These are phyloP conservation scores for Astathelohania contejeani DNA, from an alignment of 371 early-diverging fungal species.

Conservation along the genomic window DNA sequence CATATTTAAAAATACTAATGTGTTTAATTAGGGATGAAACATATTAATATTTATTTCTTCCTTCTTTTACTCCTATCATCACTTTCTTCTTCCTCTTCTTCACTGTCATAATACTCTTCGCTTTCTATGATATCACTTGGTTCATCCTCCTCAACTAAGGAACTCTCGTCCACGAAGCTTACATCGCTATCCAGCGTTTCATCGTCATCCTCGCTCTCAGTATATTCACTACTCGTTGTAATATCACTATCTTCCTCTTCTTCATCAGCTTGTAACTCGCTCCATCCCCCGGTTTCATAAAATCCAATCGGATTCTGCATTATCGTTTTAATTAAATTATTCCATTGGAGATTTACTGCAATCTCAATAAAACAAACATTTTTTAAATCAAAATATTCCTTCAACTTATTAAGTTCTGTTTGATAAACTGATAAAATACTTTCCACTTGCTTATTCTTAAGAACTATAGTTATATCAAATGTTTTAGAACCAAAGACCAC, in stretches of 20 bases:
- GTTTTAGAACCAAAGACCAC: constrained; percentile 46
- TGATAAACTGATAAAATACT: constrained; percentile 41
- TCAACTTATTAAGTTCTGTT: constrained; percentile 38
- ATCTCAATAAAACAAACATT: constrained; percentile 52
- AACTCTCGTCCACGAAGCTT: neutral
- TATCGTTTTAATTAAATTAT: constrained; percentile 48
- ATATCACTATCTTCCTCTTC: constrained; percentile 27
- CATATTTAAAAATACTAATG: too few relatives aligned
- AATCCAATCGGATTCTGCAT: constrained; percentile 51
- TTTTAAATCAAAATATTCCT: constrained; percentile 49
- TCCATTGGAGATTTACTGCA: constrained; percentile 52
- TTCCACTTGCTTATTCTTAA: constrained; percentile 31
- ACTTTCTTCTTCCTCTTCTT: constrained; percentile 1
- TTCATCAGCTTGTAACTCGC: constrained; percentile 40
- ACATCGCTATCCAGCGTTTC: constrained; percentile 1
- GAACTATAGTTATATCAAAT: constrained; percentile 48
- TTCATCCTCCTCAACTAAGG: neutral
- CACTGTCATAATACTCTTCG: constrained; percentile 3
- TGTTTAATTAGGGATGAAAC: too few relatives aligned
- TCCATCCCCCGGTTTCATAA: constrained; percentile 52
- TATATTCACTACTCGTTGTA: neutral
- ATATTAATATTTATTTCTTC: too few relatives aligned
- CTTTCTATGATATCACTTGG: neutral
- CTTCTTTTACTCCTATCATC: neutral
- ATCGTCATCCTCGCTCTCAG: neutral